Evolutionary conservation across 2,329 filamentous ascomycete genomes (phyloP), one percentile per base, ranked within the genome.

Genomic region (Paecilomyces dactylethromorphus): DNA sequence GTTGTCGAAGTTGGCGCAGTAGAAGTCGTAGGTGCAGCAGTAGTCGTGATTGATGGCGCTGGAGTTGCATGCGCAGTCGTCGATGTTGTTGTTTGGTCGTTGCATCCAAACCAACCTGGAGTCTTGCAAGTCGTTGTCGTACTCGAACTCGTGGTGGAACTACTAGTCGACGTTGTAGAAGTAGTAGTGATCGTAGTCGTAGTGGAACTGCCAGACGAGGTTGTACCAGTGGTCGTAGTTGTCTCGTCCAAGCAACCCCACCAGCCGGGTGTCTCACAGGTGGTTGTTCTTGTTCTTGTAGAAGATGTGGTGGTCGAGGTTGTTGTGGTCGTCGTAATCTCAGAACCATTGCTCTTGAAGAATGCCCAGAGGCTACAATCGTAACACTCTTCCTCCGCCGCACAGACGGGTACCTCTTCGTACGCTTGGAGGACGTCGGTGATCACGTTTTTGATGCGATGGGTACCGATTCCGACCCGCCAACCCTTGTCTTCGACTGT

Each of bases 361-460:
- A 92, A 96, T 69, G 96, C 95, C 94, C 94, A 97, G 58, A 88
- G 87, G 59, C 85, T 90, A 69, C 93, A 97, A 72, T 99, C 94
- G 49, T 89, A 86, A 71, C 94, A 97, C 63, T 86, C 81, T 56
- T 91, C 87, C 22, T 93, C 92, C 31, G 83, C 81, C 57, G 83
- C 83, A 74, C 94, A 97, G 64, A 84, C 78, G 0, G 94, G 89
- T 0, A 95, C 90, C 3, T 81, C 78, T 62, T 95, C 89, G 68
- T 97, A 97, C 66, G 87, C 87, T 68, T 88, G 82, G 61, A 97
- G 83, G 2, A 99, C 90, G 71, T 96, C 90, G 59, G 87, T 84
- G 68, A 99, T 97, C 53, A 97, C 92, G 31, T 84, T 86, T 60
- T 87, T 85, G 65, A 99, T 97, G 71, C 90, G 91, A 78, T 99